These are phyloP conservation scores for Xerocomellus dryophilus DNA, from an alignment of 768 basidiomycete species.

Conservation along the genomic window DNA sequence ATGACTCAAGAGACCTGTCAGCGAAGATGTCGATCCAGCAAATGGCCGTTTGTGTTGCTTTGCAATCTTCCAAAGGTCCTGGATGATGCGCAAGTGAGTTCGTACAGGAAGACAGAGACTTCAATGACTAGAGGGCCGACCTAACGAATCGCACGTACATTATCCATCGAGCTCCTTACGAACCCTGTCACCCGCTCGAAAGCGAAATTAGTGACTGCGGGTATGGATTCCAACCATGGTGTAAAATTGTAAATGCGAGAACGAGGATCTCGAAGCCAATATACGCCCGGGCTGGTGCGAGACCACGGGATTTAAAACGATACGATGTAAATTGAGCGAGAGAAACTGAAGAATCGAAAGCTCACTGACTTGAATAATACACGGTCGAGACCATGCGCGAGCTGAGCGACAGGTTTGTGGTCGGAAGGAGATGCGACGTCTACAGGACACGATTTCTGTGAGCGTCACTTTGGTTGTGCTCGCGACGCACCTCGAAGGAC, in stretches of 20 bases:
- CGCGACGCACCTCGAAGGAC: conserved; percentile 19
- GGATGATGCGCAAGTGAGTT: background rate
- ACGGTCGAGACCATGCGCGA: conserved; percentile 65
- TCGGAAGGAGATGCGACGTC: conserved; percentile 43
- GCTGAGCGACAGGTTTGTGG: conserved; percentile 55
- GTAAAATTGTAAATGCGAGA: conserved; percentile 85
- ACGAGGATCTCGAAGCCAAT: conserved; percentile 84
- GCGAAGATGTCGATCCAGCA: conserved; percentile 86
- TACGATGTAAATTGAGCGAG: background rate
- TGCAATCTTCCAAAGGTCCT: conserved; percentile 69
- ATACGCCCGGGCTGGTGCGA: conserved; percentile 70
- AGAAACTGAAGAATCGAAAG: background rate
- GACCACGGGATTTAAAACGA: background rate
- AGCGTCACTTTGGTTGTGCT: background rate
- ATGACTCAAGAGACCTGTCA: conserved; percentile 80
- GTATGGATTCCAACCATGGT: conserved; percentile 67
- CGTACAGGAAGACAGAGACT: background rate
- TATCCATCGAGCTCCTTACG: conserved; percentile 73
- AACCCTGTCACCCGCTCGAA: conserved; percentile 77
- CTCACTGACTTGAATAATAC: conserved; percentile 70
- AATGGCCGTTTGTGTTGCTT: conserved; percentile 56
- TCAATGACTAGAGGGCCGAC: background rate
- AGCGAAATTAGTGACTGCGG: conserved; percentile 77
- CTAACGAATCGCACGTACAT: conserved; percentile 38
- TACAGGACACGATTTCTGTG: conserved; percentile 16